Evolutionary conservation across 2,329 filamentous ascomycete species (phyloP).

Genomic region (Aspergillus tanneri): DNA sequence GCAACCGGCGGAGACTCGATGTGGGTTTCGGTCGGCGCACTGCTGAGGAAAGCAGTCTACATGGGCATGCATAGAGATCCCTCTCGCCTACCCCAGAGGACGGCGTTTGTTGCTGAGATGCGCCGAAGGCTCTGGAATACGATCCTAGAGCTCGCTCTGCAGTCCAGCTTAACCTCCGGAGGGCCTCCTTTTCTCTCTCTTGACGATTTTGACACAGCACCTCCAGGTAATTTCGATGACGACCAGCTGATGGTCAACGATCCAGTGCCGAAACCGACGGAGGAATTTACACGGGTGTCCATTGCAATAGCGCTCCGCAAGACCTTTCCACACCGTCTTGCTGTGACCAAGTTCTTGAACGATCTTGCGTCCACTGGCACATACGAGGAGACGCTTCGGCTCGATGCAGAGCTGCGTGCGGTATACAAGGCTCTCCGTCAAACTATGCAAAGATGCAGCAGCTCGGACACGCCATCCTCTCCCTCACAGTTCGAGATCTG

Average conservation of each 20-base stretch:
- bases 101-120: constrained; percentile 25
- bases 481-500: constrained; percentile 20
- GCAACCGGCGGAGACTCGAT: constrained; percentile 37
- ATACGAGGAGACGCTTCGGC: constrained; percentile 25
- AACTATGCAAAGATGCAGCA: constrained; percentile 20
- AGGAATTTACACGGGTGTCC: constrained; percentile 36
- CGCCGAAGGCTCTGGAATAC: constrained; percentile 34
- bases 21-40: constrained; percentile 40
- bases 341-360: constrained; percentile 33
- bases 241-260: constrained; percentile 35
- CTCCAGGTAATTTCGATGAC: constrained; percentile 44
- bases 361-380: constrained; percentile 18
- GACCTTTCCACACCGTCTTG: constrained; percentile 39
- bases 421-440: constrained; percentile 46
- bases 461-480: background rate
- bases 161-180: constrained; percentile 38
- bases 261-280: constrained; percentile 28
- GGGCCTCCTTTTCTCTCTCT: constrained; percentile 36
- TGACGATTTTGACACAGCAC: constrained; percentile 38
- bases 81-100: constrained; percentile 26
- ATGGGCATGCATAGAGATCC: constrained; percentile 46
- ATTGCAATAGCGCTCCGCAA: constrained; percentile 38
- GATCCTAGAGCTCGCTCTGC: constrained; percentile 38
- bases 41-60: constrained; percentile 41
- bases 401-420: constrained; percentile 47